These are phyloP conservation scores for Cubamyces sp. DNA, from an alignment of 768 basidiomycete genomes.

Conservation along the genomic window DNA sequence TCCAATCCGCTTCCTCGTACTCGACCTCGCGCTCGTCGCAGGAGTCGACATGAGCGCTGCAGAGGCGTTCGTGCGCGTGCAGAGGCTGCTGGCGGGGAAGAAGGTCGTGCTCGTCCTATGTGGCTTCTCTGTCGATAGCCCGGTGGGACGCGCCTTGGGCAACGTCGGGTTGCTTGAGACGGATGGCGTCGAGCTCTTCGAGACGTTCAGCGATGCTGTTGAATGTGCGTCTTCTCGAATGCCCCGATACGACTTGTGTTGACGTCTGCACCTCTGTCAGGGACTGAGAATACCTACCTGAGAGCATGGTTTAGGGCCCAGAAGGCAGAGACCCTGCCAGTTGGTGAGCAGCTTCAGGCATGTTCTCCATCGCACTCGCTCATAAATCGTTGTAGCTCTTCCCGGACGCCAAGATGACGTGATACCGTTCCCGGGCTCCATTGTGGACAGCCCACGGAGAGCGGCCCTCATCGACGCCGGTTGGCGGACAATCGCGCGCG, in stretches of 20 bases:
- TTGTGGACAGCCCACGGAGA: conserved; percentile 67
- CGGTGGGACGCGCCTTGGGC: conserved; percentile 71
- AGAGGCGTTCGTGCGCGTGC: conserved; percentile 92
- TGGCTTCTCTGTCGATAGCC: conserved; percentile 66
- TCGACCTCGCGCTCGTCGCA: conserved; percentile 83
- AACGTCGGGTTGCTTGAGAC: conserved; percentile 83
- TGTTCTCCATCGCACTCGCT: conserved; percentile 4
- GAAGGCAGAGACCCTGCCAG: conserved; percentile 52
- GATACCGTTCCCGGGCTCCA: conserved; percentile 50
- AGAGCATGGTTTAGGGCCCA: conserved; percentile 75
- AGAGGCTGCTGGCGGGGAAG: conserved; percentile 75
- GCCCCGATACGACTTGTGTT: neutral
- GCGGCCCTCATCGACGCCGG: conserved; percentile 70
- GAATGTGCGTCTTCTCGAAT: conserved; percentile 65
- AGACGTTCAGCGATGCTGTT: conserved; percentile 85
- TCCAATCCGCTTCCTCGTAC: conserved; percentile 87
- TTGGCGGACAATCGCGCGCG: conserved; percentile 66
- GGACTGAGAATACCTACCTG: conserved; percentile 95
- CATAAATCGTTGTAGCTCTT: conserved; percentile 42
- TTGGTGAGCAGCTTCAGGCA: conserved; percentile 43
- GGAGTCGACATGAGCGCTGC: conserved; percentile 96
- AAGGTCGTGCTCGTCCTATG: conserved; percentile 89
- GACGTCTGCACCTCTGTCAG: conserved; percentile 41
- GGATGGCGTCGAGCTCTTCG: conserved; percentile 79
- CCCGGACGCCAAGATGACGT: conserved; percentile 60